Base-by-base conservation (phyloP, 192 early-diverging fungal genomes). In the Coemansia sp. region DNA sequence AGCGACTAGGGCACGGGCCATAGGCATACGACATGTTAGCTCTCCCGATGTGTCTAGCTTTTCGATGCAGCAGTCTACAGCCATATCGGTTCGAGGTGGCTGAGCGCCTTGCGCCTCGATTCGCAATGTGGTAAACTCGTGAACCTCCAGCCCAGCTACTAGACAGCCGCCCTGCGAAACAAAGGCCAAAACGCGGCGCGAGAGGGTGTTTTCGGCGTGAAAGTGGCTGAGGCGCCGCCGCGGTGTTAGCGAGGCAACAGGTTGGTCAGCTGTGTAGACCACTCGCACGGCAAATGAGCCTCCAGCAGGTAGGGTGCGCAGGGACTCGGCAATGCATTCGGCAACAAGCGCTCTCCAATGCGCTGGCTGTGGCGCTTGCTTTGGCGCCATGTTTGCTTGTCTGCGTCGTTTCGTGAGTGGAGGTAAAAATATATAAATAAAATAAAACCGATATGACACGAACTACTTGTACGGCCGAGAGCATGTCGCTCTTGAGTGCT, bases 1-100 rank as follows among this genome's bases (percentile, higher is more conserved):
- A 5, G 68, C 62, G 40, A 84, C 67, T n/a, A 80, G 43, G 43
- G 65, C 47, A 6, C 71, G 64, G 12, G 61, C 71, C 20, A 78
- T 59, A 0, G 73, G 73, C 65, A 67, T 70, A 18, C 74, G 67
- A 11, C 30, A 7, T 40, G 62, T 24, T 20, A 74, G 75, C 47
- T 61, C 59, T 9, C 82, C 82, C 8, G 78, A 65, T 1, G 72
- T 77, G 64, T 84, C 82, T 18, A 84, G 37, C 39, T 84, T 84
- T 40, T 76, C 74, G 16, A 84, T 79, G 65, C 73, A 77, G 3
- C 65, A 67, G 30, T 82, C 63, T 20, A 77, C 71, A 15, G 68
- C 40, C 22, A 75, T 40, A 10, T 34, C 34, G n/a, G 41, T 40
- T 38, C 16, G 59, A 15, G n/a, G 71, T 35, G 35, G 12, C 11